Percentiles rank a stretch among this genome's conserved stretches.
Evolutionary conservation across 1,284 basidiomycete species (phyloP).

Genomic region (Phellopilus nigrolimitatus): DNA sequence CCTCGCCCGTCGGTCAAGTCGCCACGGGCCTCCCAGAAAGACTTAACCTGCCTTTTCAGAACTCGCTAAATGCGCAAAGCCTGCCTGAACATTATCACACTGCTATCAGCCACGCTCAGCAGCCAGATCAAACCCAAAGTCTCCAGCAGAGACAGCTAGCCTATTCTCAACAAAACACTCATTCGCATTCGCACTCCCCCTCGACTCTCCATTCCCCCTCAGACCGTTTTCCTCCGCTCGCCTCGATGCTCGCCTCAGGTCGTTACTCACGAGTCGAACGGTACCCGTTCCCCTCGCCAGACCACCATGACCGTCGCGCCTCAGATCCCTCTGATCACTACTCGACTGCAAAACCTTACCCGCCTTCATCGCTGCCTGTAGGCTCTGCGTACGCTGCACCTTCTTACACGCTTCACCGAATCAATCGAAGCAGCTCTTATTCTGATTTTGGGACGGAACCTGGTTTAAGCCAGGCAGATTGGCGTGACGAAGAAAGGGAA

Average conservation of each 20-base stretch:
- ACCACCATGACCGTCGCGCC: slow-evolving; percentile 3
- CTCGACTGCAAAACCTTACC: slow-evolving; percentile 6
- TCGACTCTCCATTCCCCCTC: slow-evolving; percentile 18
- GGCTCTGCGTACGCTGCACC: slow-evolving; percentile 7
- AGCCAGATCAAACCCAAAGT: slow-evolving; percentile 1
- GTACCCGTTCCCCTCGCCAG: slow-evolving; percentile 1
- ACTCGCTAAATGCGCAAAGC: slow-evolving; percentile 8
- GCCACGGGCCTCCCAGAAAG: slow-evolving; percentile 11
- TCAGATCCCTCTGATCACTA: slow-evolving; percentile 12
- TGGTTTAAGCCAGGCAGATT: slow-evolving; percentile 4
- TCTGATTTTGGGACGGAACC: slow-evolving; percentile 7
- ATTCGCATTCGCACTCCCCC: slow-evolving; percentile 4
- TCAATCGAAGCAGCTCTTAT: slow-evolving; percentile 4
- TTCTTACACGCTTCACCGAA: slow-evolving; percentile 10
- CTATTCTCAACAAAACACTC: slow-evolving; percentile 8
- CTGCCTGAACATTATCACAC: slow-evolving; percentile 11
- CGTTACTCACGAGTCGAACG: slow-evolving; percentile 8
- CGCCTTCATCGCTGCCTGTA: slow-evolving; percentile 1
- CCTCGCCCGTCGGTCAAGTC: slow-evolving; percentile 9
- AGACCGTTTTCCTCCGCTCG: slow-evolving; percentile 15
- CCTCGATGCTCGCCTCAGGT: slow-evolving; percentile 16
- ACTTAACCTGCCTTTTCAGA: slow-evolving; percentile 5
- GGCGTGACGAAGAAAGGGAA: slow-evolving; percentile 9
- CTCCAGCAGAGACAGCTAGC: slow-evolving; percentile 2
- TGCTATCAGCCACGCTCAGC: not conserved